Conservation (phyloP, 2,329 filamentous ascomycete species). For the Dactylellina cionopaga region DNA sequence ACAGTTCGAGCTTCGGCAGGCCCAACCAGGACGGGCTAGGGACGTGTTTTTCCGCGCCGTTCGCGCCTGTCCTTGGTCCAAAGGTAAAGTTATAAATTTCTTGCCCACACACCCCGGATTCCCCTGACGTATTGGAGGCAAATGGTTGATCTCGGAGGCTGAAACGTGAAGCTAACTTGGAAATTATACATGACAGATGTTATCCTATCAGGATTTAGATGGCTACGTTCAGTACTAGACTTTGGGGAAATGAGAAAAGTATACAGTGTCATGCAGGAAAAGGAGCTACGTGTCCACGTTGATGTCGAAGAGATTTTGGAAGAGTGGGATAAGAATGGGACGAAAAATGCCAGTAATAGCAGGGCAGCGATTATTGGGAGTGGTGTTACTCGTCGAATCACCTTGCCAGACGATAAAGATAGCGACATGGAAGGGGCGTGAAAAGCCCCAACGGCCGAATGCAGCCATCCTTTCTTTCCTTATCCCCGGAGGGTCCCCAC, state of each 20-base stretch:
- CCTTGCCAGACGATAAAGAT: conserved; percentile 40
- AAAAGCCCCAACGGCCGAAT: not conserved
- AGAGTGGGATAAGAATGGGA: conserved; percentile 57
- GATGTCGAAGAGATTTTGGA: conserved; percentile 65
- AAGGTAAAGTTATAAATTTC: conserved; percentile 58
- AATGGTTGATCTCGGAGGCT: not conserved
- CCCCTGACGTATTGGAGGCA: conserved; percentile 1
- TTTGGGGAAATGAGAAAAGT: conserved; percentile 66
- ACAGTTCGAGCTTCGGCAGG: conserved; percentile 63
- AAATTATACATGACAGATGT: conserved; percentile 60
- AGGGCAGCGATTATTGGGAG: conserved; percentile 32
- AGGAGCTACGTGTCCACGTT: conserved; percentile 70
- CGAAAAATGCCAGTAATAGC: conserved; percentile 29
- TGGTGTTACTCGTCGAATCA: conserved; percentile 42
- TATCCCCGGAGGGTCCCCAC: too few relatives aligned
- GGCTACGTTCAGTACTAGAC: conserved; percentile 61
- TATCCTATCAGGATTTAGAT: conserved; percentile 68
- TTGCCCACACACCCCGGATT: not conserved
- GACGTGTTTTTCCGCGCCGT: conserved; percentile 69
- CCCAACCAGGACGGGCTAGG: conserved; percentile 62
- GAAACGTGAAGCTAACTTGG: conserved; percentile 26
- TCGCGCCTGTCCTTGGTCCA: conserved; percentile 71
- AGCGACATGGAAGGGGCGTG: conserved; percentile 36
- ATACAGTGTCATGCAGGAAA: conserved; percentile 69
- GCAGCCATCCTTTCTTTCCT: not conserved